phyloP scores from a whole-genome alignment of 768 basidiomycete genomes.

The Tricholomella constricta region DNA sequence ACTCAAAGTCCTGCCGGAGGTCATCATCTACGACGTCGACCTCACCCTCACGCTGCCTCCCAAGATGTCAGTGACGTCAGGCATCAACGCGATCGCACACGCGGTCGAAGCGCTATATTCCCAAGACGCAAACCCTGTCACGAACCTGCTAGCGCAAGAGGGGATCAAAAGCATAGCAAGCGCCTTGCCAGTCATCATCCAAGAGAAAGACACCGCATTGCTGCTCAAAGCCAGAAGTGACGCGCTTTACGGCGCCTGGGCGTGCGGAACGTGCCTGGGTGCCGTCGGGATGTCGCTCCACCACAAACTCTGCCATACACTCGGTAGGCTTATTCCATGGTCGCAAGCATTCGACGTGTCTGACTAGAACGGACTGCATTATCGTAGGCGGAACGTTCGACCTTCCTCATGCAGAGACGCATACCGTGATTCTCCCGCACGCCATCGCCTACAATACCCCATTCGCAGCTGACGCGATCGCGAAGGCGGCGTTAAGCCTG shows the following conservation, averaged over 20 bases:
- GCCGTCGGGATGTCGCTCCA: slow-evolving; percentile 39
- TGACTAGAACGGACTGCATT: no score
- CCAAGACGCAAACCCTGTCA: slow-evolving; percentile 37
- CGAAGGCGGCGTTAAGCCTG: slow-evolving; percentile 33
- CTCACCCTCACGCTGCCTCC: slow-evolving; percentile 38
- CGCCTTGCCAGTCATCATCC: slow-evolving; percentile 32
- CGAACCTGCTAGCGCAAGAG: slow-evolving; percentile 35
- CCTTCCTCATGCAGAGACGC: slow-evolving; percentile 43
- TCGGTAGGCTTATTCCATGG: slow-evolving; percentile 29
- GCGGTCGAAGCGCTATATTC: slow-evolving; percentile 44
- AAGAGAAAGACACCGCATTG: slow-evolving; percentile 16
- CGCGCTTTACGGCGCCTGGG: slow-evolving; percentile 40
- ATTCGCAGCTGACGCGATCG: slow-evolving; percentile 30
- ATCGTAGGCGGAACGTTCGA: slow-evolving; percentile 37
- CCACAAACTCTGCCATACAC: slow-evolving; percentile 42
- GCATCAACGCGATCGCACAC: slow-evolving; percentile 45
- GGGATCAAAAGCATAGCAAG: slow-evolving; percentile 34
- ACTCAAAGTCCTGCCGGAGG: slow-evolving; percentile 37
- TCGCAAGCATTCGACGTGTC: slow-evolving; percentile 6
- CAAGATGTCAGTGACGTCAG: slow-evolving; percentile 36
- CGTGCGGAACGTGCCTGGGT: slow-evolving; percentile 36
- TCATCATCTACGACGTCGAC: slow-evolving; percentile 42
- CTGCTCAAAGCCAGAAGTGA: slow-evolving; percentile 34
- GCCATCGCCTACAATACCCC: slow-evolving; percentile 42
- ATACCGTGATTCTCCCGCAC: slow-evolving; percentile 45